Percentiles rank a stretch among this genome's conserved stretches.
These are phyloP conservation scores for Lactifluus piperatus DNA, from an alignment of 768 basidiomycete genomes.

Conservation along the genomic window DNA sequence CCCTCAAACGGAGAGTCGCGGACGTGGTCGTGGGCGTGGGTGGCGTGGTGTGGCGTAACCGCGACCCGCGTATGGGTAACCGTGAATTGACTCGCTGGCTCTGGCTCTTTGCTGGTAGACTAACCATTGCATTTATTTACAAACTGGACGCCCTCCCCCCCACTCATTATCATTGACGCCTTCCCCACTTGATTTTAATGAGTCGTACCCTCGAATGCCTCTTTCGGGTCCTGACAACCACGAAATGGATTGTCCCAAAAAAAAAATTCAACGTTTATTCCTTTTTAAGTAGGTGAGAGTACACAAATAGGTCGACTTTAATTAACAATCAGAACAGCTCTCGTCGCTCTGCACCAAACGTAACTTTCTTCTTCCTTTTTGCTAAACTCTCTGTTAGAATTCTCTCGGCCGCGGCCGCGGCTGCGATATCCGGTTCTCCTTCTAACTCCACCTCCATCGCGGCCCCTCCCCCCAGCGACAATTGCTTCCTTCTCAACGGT, in stretches of 20 bases:
- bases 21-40: neutral
- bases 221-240: neutral
- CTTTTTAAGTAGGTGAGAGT: conserved; percentile 5
- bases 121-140: neutral
- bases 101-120: too few species aligned
- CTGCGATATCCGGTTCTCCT: conserved; percentile 13
- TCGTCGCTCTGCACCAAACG: conserved; percentile 55
- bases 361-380: conserved; percentile 64
- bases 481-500: neutral
- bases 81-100: too few species aligned
- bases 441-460: conserved; percentile 41
- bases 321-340: conserved; percentile 50
- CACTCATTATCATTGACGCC: too few species aligned
- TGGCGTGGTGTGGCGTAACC: neutral
- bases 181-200: neutral
- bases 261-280: neutral
- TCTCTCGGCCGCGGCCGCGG: conserved; percentile 8
- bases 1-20: too few species aligned
- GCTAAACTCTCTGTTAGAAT: conserved; percentile 26
- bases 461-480: conserved; percentile 24
- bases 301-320: neutral
- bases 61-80: neutral
- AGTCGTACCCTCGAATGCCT: neutral
- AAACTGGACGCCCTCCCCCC: neutral
- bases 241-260: neutral